These are phyloP conservation scores for Eimeria tenella DNA, from an alignment of 169 alveolate genomes.

Conservation along the genomic window DNA sequence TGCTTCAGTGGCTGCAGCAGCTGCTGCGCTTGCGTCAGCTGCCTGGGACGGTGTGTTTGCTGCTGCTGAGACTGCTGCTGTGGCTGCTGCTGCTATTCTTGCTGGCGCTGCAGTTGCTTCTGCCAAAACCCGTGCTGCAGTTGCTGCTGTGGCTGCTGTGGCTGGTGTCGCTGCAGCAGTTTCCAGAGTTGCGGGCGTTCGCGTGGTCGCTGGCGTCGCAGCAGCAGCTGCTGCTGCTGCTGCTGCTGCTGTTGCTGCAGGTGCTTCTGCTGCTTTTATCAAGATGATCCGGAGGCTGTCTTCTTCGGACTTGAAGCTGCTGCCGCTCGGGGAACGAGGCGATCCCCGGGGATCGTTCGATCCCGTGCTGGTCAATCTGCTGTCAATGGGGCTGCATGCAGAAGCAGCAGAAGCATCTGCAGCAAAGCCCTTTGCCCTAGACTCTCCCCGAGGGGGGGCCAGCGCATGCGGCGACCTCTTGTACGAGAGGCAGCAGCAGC, in stretches of 20 bases:
- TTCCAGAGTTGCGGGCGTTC: too few relatives aligned
- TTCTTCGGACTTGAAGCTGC: conserved; percentile 8
- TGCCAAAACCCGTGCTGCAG: too few relatives aligned
- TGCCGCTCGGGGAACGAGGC: background rate
- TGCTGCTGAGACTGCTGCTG: too few relatives aligned
- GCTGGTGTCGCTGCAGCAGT: too few relatives aligned
- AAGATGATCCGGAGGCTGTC: background rate
- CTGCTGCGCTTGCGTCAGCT: too few relatives aligned
- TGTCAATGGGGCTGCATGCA: background rate
- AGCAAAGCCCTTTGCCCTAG: background rate
- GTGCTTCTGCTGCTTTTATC: background rate
- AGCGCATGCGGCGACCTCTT: background rate
- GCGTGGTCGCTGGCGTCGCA: background rate
- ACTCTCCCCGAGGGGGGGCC: background rate
- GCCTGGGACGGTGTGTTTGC: too few relatives aligned
- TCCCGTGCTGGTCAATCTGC: background rate
- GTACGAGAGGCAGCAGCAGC: conserved; percentile 24
- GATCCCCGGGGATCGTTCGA: conserved; percentile 24
- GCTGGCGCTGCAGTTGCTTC: too few relatives aligned
- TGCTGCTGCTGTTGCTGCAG: background rate
- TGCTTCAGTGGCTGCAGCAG: too few relatives aligned
- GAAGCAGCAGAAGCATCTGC: background rate
- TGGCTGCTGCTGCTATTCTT: too few relatives aligned
- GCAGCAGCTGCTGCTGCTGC: conserved; percentile 1
- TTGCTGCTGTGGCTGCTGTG: too few relatives aligned